These are phyloP conservation scores for Phytopythium ostracodes DNA, from an alignment of 352 stramenopile genomes.

Conservation along the genomic window DNA sequence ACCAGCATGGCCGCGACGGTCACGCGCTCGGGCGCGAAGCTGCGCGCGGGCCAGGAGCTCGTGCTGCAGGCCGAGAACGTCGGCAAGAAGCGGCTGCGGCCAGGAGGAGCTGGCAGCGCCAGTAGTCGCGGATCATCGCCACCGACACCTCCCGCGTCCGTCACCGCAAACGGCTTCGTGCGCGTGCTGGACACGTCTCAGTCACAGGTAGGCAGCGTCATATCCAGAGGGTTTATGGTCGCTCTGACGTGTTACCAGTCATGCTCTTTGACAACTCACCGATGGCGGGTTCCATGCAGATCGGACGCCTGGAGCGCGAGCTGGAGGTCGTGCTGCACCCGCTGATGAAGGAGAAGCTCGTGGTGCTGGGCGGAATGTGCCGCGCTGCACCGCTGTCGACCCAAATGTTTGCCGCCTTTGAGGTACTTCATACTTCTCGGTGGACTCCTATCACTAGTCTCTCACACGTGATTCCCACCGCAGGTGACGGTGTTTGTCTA, in stretches of 20 bases:
- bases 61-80: constrained; percentile 66
- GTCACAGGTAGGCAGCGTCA: constrained; percentile 22
- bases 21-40: constrained; percentile 34
- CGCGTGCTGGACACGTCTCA: constrained; percentile 47
- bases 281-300: constrained; percentile 14
- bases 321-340: constrained; percentile 57
- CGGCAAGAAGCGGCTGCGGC: constrained; percentile 56
- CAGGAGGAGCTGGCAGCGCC: constrained; percentile 12
- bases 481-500: constrained; percentile 56
- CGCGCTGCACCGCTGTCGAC: constrained; percentile 32
- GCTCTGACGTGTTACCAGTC: too few species aligned
- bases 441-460: background rate
- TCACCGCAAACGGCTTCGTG: constrained; percentile 34
- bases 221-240: too few species aligned
- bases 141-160: background rate
- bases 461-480: too few species aligned
- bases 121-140: background rate
- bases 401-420: constrained; percentile 70
- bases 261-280: background rate
- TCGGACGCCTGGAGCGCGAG: constrained; percentile 57
- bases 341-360: constrained; percentile 56
- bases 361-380: constrained; percentile 45
- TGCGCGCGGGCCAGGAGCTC: constrained; percentile 42
- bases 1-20: constrained; percentile 39
- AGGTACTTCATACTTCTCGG: too few species aligned